Evolutionary conservation across 176 grass and related monocot genomes (phyloP).

Genomic region (Oryza glumipatula): DNA sequence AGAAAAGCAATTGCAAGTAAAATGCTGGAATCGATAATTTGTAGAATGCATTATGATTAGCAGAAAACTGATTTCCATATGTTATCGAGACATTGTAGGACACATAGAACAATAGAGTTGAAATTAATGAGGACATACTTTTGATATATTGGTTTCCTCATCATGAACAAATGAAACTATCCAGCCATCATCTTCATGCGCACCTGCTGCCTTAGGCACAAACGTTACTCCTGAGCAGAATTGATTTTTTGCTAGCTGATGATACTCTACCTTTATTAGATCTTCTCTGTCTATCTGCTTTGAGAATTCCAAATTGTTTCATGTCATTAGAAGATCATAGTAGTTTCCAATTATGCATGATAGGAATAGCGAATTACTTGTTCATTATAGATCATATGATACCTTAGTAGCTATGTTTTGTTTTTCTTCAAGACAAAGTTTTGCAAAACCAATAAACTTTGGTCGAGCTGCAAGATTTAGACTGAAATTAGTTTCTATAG

Average conservation of each 20-base stretch:
- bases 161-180: slow-evolving; percentile 28
- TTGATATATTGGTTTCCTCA: slow-evolving; percentile 20
- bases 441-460: slow-evolving; percentile 28
- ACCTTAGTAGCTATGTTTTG: background rate
- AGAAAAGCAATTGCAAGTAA: background rate
- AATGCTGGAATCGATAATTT: background rate
- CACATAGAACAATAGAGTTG: background rate
- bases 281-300: background rate
- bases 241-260: slow-evolving; percentile 29
- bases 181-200: slow-evolving; percentile 24
- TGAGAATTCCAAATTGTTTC: background rate
- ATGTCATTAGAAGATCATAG: background rate
- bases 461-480: slow-evolving; percentile 7
- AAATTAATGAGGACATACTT: background rate
- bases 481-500: background rate
- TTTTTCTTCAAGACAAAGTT: slow-evolving; percentile 24
- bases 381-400: background rate
- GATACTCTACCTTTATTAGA: slow-evolving; percentile 3
- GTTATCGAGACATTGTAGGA: background rate
- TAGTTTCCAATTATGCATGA: background rate
- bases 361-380: no score
- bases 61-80: background rate
- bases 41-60: background rate
- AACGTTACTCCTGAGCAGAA: slow-evolving; percentile 39
- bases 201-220: background rate